A percentile compares a stretch with the other conserved stretches of the same genome.
Evolutionary conservation across 495 filamentous ascomycete genomes (phyloP).

Genomic region (Cercophora sp.): DNA sequence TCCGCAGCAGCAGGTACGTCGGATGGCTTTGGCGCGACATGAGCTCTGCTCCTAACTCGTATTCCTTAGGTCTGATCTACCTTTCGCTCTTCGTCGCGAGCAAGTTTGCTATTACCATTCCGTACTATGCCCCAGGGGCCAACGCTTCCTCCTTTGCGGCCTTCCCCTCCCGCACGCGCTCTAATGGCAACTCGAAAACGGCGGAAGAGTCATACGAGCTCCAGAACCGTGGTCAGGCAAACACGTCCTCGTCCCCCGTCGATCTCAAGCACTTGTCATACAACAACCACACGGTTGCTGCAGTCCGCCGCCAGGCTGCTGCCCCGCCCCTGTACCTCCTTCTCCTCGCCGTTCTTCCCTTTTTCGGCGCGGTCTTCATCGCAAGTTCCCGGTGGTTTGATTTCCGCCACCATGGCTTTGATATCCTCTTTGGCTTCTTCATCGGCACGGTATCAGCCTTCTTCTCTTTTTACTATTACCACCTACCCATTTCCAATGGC

Average conservation of each 20-base stretch:
- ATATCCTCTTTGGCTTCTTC: conserved; percentile 73
- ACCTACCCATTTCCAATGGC: conserved; percentile 61
- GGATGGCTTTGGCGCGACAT: background rate
- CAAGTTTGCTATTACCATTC: conserved; percentile 56
- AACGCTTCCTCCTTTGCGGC: conserved; percentile 38
- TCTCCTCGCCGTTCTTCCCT: conserved; percentile 61
- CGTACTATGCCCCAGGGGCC: conserved; percentile 50
- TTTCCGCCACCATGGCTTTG: conserved; percentile 84
- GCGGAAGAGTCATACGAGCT: conserved; percentile 29
- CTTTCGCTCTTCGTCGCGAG: conserved; percentile 65
- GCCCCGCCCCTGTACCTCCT: conserved; percentile 68
- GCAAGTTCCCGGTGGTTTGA: conserved; percentile 67
- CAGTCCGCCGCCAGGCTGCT: conserved; percentile 59
- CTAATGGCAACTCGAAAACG: conserved; percentile 13
- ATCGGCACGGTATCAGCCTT: conserved; percentile 52
- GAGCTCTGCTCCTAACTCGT: background rate
- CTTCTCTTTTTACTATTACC: conserved; percentile 54
- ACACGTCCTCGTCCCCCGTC: conserved; percentile 17
- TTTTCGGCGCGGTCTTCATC: conserved; percentile 53
- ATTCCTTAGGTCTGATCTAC: conserved; percentile 59
- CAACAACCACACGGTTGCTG: conserved; percentile 43
- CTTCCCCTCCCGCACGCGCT: conserved; percentile 46
- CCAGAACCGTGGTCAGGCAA: conserved; percentile 11
- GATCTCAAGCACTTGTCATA: conserved; percentile 39
- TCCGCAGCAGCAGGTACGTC: conserved; percentile 60